phyloP scores from a whole-genome alignment of 176 grass and related monocot genomes.

The Carex parvula region DNA sequence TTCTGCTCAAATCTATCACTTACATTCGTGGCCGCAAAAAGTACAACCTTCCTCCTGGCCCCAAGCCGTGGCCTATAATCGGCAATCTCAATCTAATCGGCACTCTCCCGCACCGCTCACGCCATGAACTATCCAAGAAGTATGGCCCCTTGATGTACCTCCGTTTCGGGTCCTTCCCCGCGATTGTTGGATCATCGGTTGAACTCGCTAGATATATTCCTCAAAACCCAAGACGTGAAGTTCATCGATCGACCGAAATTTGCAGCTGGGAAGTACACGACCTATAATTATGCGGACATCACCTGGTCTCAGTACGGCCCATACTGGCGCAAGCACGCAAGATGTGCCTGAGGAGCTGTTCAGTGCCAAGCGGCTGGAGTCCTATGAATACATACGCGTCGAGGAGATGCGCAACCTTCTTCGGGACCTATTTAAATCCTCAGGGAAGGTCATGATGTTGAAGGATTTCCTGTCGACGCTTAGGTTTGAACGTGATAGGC shows the following conservation, averaged over 20 bases:
- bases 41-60: conserved; percentile 63
- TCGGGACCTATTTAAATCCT: conserved; percentile 31
- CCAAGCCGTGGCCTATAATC: conserved; percentile 60
- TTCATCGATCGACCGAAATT: conserved; percentile 65
- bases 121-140: conserved; percentile 45
- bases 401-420: conserved; percentile 58
- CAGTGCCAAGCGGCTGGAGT: conserved; percentile 62
- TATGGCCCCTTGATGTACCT: conserved; percentile 57
- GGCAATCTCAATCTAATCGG: conserved; percentile 70
- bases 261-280: conserved; percentile 62
- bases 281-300: conserved; percentile 78
- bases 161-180: conserved; percentile 52
- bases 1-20: conserved; percentile 29
- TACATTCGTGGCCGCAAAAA: conserved; percentile 13
- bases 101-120: conserved; percentile 61
- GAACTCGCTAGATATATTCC: conserved; percentile 64
- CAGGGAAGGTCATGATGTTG: conserved; percentile 45
- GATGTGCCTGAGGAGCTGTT: conserved; percentile 89
- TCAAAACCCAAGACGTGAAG: conserved; percentile 59
- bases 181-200: conserved; percentile 65
- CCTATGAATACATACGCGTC: conserved; percentile 60
- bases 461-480: conserved; percentile 68
- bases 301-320: conserved; percentile 71
- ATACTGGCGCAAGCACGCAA: conserved; percentile 68
- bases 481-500: conserved; percentile 76